Evolutionary conservation across 176 grass and related monocot species (phyloP).

Genomic region (Areca catechu): DNA sequence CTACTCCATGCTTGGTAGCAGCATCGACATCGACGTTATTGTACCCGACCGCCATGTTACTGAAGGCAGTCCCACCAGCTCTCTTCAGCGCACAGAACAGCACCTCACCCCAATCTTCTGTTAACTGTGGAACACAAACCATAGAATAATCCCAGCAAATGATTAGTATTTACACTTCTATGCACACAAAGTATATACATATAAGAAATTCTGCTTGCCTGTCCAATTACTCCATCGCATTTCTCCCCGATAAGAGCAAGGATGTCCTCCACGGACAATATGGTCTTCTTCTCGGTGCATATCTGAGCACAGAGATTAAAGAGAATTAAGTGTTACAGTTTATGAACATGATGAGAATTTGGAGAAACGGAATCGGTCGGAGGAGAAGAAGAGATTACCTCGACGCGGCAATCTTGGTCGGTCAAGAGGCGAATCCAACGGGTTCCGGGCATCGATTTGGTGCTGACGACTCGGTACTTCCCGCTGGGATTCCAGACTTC

Average conservation of each 20-base stretch:
- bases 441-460: slow-evolving; percentile 89
- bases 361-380: neutral
- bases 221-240: slow-evolving; percentile 84
- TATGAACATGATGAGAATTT: neutral
- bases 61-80: slow-evolving; percentile 74
- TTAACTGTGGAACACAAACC: slow-evolving; percentile 43
- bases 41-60: slow-evolving; percentile 99
- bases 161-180: neutral
- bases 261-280: slow-evolving; percentile 82
- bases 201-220: slow-evolving; percentile 21
- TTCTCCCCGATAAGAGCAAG: slow-evolving; percentile 65
- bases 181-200: neutral
- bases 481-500: slow-evolving; percentile 93
- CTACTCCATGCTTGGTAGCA: slow-evolving; percentile 63
- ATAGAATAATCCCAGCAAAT: neutral
- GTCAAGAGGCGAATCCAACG: slow-evolving; percentile 86
- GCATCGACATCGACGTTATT: slow-evolving; percentile 81
- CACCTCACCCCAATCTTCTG: slow-evolving; percentile 87
- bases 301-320: slow-evolving; percentile 22
- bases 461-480: slow-evolving; percentile 78
- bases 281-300: slow-evolving; percentile 79
- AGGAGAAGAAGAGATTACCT: slow-evolving; percentile 6
- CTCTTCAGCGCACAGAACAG: slow-evolving; percentile 90
- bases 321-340: neutral
- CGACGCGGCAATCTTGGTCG: slow-evolving; percentile 79